phyloP scores from a whole-genome alignment of 2,329 filamentous ascomycete genomes.

The Alternaria postmessia region DNA sequence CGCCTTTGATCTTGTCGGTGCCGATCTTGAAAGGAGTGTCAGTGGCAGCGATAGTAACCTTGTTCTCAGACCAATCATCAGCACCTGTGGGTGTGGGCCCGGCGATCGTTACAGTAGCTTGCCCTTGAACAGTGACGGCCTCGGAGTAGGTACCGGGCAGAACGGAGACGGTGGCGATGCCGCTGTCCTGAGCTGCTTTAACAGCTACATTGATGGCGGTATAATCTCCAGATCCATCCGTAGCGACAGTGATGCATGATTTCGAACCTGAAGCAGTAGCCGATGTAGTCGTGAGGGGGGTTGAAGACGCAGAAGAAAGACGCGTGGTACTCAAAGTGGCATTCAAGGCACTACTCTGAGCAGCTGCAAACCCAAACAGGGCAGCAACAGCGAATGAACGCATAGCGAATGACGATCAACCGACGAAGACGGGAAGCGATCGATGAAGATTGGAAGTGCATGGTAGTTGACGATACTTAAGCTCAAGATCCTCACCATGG shows the following conservation, averaged over 20 bases:
- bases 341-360: slow-evolving; percentile 23
- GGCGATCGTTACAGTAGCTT: slow-evolving; percentile 54
- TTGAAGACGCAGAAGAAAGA: slow-evolving; percentile 6
- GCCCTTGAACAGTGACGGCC: slow-evolving; percentile 52
- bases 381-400: slow-evolving; percentile 17
- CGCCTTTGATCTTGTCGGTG: slow-evolving; percentile 41
- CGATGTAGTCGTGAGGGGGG: slow-evolving; percentile 2
- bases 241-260: slow-evolving; percentile 54
- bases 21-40: slow-evolving; percentile 41
- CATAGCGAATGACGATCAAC: slow-evolving; percentile 21
- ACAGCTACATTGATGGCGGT: slow-evolving; percentile 57
- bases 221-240: slow-evolving; percentile 56
- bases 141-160: slow-evolving; percentile 58
- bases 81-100: slow-evolving; percentile 39
- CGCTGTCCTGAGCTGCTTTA: slow-evolving; percentile 53
- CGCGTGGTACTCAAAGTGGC: slow-evolving; percentile 1
- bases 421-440: slow-evolving; percentile 1
- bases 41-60: slow-evolving; percentile 47
- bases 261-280: slow-evolving; percentile 10
- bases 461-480: slow-evolving; percentile 8
- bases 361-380: slow-evolving; percentile 22
- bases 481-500: slow-evolving; percentile 18
- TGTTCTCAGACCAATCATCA: slow-evolving; percentile 49
- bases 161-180: slow-evolving; percentile 55
- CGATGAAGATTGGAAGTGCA: slow-evolving; percentile 1